phyloP scores from a whole-genome alignment of 352 stramenopile species.

The Phytopythium delawarense region DNA sequence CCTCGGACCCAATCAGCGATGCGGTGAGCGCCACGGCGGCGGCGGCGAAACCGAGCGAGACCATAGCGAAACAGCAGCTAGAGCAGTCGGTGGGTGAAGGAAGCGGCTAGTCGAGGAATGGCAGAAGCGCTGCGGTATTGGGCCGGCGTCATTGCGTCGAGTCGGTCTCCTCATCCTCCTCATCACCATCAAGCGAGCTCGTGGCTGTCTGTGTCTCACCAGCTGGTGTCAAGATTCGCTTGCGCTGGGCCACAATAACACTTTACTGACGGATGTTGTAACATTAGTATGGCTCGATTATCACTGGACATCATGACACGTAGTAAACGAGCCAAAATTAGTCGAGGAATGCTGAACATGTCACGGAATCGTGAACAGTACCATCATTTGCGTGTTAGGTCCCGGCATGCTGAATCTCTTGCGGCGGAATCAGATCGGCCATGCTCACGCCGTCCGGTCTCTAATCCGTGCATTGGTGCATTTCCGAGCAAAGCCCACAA shows the following conservation, averaged over 20 bases:
- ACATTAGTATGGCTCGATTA: neutral
- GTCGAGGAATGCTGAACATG: neutral
- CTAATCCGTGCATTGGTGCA: neutral
- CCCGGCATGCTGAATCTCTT: neutral
- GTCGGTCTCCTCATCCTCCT: too few relatives aligned
- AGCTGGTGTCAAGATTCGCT: conserved; percentile 2
- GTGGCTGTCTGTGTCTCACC: neutral
- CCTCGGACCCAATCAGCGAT: neutral
- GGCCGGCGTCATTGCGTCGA: neutral
- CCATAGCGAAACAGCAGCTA: neutral
- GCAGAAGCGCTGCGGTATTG: neutral
- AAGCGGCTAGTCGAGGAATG: neutral
- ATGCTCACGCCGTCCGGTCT: neutral
- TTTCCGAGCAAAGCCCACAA: neutral
- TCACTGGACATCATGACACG: neutral
- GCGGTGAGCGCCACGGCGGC: conserved; percentile 4
- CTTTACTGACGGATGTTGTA: neutral
- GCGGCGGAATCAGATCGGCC: neutral
- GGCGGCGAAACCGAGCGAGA: conserved; percentile 4
- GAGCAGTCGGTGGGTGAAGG: neutral
- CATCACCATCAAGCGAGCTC: neutral
- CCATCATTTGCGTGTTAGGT: too few relatives aligned
- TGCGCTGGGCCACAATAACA: neutral
- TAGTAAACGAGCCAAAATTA: neutral
- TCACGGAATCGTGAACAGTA: neutral